These are phyloP conservation scores for Xanthoceras sorbifolium DNA, from an alignment of 345 rosid genomes.

Conservation along the genomic window DNA sequence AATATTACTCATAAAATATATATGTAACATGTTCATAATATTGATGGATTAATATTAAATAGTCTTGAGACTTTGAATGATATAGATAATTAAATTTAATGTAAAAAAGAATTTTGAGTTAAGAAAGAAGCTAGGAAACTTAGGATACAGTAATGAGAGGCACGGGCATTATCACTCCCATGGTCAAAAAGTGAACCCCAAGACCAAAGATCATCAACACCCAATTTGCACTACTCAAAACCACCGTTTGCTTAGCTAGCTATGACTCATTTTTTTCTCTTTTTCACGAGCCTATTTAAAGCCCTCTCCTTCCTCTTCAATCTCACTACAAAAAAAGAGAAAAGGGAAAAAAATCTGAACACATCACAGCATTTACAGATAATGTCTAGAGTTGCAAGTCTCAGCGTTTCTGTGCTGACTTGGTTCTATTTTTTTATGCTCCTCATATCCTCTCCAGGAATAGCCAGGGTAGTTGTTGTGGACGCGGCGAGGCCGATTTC, in stretches of 20 bases:
- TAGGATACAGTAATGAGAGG: constrained; percentile 34
- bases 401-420: constrained; percentile 14
- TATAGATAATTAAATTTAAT: not conserved
- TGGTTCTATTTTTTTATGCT: constrained; percentile 31
- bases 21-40: too few relatives aligned
- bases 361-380: not conserved
- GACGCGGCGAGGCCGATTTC: constrained; percentile 37
- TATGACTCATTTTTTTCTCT: constrained; percentile 17
- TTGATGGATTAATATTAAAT: not conserved
- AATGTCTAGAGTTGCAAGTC: constrained; percentile 26
- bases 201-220: too few relatives aligned
- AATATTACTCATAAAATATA: too few relatives aligned
- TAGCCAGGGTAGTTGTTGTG: not conserved
- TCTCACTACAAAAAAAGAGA: not conserved
- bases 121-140: not conserved
- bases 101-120: constrained; percentile 6
- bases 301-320: constrained; percentile 3
- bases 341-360: not conserved
- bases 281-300: constrained; percentile 42
- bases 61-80: not conserved
- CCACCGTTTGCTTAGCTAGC: constrained; percentile 16
- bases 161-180: constrained; percentile 50
- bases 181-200: constrained; percentile 28
- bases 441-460: constrained; percentile 27
- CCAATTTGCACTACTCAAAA: not conserved